Evolutionary conservation across 192 early-diverging fungal genomes (phyloP).

Genomic region (Mortierella antarctica): DNA sequence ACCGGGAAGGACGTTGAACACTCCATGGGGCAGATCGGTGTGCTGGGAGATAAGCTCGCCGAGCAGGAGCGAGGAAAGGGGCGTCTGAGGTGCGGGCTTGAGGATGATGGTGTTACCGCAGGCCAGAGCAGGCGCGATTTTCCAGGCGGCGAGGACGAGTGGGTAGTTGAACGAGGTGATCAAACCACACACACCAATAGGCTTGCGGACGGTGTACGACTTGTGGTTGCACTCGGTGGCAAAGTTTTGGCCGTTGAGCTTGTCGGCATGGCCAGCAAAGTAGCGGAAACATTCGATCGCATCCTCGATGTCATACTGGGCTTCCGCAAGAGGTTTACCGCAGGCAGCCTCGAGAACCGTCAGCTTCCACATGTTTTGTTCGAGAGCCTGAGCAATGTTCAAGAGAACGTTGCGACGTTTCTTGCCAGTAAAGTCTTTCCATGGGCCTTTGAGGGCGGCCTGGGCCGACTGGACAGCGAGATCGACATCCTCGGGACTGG

Average conservation of each 20-base stretch:
- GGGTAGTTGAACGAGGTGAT: conserved; percentile 89
- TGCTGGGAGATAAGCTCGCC: conserved; percentile 70
- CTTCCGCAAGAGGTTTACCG: conserved; percentile 75
- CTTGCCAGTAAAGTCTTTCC: conserved; percentile 60
- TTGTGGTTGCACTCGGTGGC: conserved; percentile 58
- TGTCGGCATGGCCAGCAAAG: conserved; percentile 77
- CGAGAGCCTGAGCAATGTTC: conserved; percentile 68
- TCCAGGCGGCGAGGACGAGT: conserved; percentile 79
- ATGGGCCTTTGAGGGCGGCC: conserved; percentile 59
- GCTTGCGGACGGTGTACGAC: conserved; percentile 68
- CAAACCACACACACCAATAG: conserved; percentile 77
- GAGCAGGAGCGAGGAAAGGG: conserved; percentile 71
- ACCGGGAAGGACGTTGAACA: conserved; percentile 90
- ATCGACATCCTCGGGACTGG: conserved; percentile 69
- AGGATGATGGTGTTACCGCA: conserved; percentile 80
- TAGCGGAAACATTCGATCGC: conserved; percentile 75
- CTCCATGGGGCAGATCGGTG: conserved; percentile 82
- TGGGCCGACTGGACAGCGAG: conserved; percentile 74
- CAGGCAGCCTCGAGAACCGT: conserved; percentile 80
- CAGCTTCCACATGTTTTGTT: conserved; percentile 59
- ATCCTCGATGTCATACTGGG: conserved; percentile 72
- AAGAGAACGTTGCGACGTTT: conserved; percentile 65
- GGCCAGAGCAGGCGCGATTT: conserved; percentile 83
- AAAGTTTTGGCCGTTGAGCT: conserved; percentile 67
- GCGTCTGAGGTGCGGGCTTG: conserved; percentile 83